Conservation (phyloP, 1,139 yeast genomes). For the Lodderomyces elongisporus region DNA sequence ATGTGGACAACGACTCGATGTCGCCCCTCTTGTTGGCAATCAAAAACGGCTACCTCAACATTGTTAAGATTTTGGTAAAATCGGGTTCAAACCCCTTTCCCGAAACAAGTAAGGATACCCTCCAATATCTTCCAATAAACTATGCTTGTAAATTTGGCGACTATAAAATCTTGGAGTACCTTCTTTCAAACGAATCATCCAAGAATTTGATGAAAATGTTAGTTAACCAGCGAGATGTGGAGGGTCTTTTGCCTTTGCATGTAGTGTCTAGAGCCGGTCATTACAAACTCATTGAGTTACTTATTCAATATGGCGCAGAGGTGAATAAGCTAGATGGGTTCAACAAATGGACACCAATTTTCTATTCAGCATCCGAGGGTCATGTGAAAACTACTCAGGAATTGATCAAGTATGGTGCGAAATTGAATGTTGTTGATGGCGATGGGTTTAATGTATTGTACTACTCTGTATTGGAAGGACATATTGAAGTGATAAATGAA, state of each 20-base stretch:
- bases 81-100: constrained; percentile 59
- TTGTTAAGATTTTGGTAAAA: constrained; percentile 37
- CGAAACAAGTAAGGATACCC: constrained; percentile 40
- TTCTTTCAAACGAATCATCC: constrained; percentile 34
- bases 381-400: constrained; percentile 67
- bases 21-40: constrained; percentile 81
- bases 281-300: constrained; percentile 56
- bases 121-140: constrained; percentile 75
- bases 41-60: constrained; percentile 57
- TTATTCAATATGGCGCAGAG: constrained; percentile 70
- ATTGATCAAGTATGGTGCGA: constrained; percentile 69
- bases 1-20: constrained; percentile 66
- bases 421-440: constrained; percentile 69
- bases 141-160: constrained; percentile 88
- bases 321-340: constrained; percentile 77
- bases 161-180: constrained; percentile 59
- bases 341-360: constrained; percentile 91
- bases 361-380: constrained; percentile 87
- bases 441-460: constrained; percentile 79
- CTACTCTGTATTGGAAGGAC: constrained; percentile 94
- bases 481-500: constrained; percentile 69
- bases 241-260: constrained; percentile 85
- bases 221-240: constrained; percentile 64
- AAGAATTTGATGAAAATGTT: constrained; percentile 16
- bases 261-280: constrained; percentile 86